Conservation (phyloP, 306 rosid species). For the Canavalia ensiformis region DNA sequence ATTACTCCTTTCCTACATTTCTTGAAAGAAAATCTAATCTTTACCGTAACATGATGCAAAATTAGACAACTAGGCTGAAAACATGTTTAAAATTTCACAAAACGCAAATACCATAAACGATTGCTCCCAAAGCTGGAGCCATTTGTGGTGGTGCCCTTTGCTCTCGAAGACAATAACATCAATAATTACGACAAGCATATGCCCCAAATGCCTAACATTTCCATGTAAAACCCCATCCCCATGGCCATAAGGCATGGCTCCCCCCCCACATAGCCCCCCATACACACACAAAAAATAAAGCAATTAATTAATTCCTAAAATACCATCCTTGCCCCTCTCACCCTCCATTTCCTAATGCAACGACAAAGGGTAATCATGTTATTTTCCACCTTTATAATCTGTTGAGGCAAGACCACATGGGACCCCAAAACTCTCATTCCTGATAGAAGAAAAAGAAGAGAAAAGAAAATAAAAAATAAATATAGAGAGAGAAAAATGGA, state of each 20-base stretch:
- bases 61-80: background rate
- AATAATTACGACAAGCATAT: conserved; percentile 26
- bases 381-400: background rate
- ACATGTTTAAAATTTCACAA: background rate
- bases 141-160: background rate
- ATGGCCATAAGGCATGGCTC: background rate
- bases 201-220: conserved; percentile 1
- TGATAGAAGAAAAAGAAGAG: background rate
- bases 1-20: background rate
- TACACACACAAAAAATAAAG: no score
- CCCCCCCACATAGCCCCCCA: background rate
- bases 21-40: background rate
- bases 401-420: conserved; percentile 42
- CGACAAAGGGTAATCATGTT: background rate
- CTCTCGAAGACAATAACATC: background rate
- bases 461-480: background rate
- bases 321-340: background rate
- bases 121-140: background rate
- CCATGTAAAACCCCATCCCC: conserved; percentile 13
- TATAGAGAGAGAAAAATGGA: conserved; percentile 39
- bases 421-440: conserved; percentile 29
- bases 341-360: background rate
- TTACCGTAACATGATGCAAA: background rate
- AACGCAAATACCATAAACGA: conserved; percentile 3
- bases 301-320: no score